Evolutionary conservation across 805 yeast genomes (phyloP), one percentile per base, ranked within the genome.

Genomic region (Candida nemodendra): DNA sequence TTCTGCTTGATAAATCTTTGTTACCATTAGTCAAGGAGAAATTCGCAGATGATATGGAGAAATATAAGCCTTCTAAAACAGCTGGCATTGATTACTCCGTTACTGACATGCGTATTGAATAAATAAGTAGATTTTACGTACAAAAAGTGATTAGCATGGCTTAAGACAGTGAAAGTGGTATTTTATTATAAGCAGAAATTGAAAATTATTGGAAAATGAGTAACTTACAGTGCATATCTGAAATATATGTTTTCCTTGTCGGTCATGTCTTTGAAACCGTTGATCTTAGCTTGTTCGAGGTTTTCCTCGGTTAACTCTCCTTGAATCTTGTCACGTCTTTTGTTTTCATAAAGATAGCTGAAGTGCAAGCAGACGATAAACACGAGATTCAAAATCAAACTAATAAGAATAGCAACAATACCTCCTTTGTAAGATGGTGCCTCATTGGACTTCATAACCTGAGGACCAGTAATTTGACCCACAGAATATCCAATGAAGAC

Each of bases 401-500:
- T 33, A 15, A 44, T 33, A 30, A 44, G 54, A 35, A 79, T 56
- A 0, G 77, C 69, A 21, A 76, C 67, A 49, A 78, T 77, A 6
- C 84, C 84, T n/a, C 79, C 70, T 15, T 56, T 61, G 48, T 76
- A 79, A n/a, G 62, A 56, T 22, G 83, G 82, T 12, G 70, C 70
- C 34, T 73, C 69, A 21, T 62, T 43, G 0, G 67, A 65, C 49
- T 76, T 71, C 59, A 79, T 78, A 51, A 77, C 57, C 50, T 79
- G 83, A 3, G 86, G 84, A 1, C 83, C 84, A 28, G 76, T 64
- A 44, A 82, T 62, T 48, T 79, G 69, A 6, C 79, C 75, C 19
- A 76, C 60, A 13, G 77, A 73, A 53, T 76, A 77, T 8, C 71
- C 74, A 40, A 77, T 64, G 74, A 78, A 72, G 3, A 79, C 75